Base-by-base conservation (phyloP, 2,329 filamentous ascomycete genomes). In the Orbilia ellipsospora region DNA sequence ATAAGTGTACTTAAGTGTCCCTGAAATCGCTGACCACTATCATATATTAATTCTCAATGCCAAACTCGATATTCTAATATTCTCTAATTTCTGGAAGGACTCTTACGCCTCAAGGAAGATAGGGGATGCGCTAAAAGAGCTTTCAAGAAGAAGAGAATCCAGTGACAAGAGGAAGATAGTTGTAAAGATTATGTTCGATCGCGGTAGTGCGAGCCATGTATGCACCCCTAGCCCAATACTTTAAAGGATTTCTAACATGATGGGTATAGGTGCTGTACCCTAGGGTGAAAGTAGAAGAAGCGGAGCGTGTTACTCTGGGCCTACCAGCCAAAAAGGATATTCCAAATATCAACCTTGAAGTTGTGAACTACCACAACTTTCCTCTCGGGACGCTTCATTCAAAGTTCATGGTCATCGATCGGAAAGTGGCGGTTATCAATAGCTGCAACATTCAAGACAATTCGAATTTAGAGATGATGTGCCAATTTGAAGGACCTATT, bases 401-500 rank as follows among this genome's bases (percentile, higher is more conserved):
- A 8, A 75, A 75, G 56, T 75, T 69, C 42, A 60, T 75, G 54
- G 72, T 75, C n/a, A 52, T 75, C 5, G 72, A 75, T 28, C 51
- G 55, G n/a, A 57, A 16, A 6, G 8, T 65, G 2, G 59, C 57
- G 5, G 59, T 60, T 2, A 4, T 75, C 1, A 75, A 75, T 51
- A 75, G 72, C 15, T 75, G 72, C 40, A 75, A 75, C 28, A 75
- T 75, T 12, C 72, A 75, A 40, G 72, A 75, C 40, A 75, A 75
- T 18, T 68, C 72, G 2, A 75, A 75, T 28, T 15, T 75, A 4
- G 72, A 75, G 54, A 75, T 75, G 64, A 75, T 75, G 72, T 68
- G 72, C 20, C 72, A 75, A 6, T 69, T 64, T 18, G 72, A 75
- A 54, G 72, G 72, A 0, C 59, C 57, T 2, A 69, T 75, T 13